A percentile compares a stretch with the other conserved stretches of the same genome.
These are phyloP conservation scores for Microstroma glucosiphilum DNA, from an alignment of 1,284 basidiomycete genomes.

Conservation along the genomic window DNA sequence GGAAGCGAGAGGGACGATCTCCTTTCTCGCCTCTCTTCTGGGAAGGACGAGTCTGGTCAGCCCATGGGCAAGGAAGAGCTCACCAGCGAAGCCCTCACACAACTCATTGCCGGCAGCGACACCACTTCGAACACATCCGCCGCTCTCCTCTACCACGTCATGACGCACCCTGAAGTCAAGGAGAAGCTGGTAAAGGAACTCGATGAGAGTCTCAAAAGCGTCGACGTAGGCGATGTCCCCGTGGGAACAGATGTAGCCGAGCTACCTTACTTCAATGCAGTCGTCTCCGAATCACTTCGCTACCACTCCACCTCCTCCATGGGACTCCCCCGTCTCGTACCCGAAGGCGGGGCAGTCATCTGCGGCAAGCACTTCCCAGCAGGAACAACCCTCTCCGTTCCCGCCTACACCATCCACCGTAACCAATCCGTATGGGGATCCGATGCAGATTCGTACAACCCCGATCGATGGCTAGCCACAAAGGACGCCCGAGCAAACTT, in stretches of 20 bases:
- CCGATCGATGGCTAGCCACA: constrained; percentile 70
- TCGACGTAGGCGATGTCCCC: constrained; percentile 32
- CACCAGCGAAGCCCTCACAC: constrained; percentile 74
- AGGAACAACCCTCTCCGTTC: constrained; percentile 55
- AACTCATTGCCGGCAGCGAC: constrained; percentile 63
- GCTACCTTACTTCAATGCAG: constrained; percentile 59
- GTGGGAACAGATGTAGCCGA: constrained; percentile 30
- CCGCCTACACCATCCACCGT: constrained; percentile 70
- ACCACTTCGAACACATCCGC: constrained; percentile 42
- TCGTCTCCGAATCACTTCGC: constrained; percentile 74
- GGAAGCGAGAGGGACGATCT: constrained; percentile 63
- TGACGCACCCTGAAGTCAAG: constrained; percentile 63
- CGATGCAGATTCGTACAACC: constrained; percentile 66
- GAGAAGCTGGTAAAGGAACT: constrained; percentile 71
- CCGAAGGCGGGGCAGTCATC: constrained; percentile 28
- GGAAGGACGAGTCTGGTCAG: constrained; percentile 69
- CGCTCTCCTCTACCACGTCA: constrained; percentile 70
- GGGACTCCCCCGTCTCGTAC: constrained; percentile 57
- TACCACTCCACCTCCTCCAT: constrained; percentile 68
- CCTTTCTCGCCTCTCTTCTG: constrained; percentile 69
- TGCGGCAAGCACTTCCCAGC: constrained; percentile 58
- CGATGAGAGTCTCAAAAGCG: constrained; percentile 56
- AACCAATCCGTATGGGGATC: constrained; percentile 66
- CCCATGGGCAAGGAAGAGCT: constrained; percentile 72
- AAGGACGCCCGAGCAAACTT: constrained; percentile 15